Base-by-base conservation (phyloP, 345 rosid genomes). In the Arabidopsis arenosa region DNA sequence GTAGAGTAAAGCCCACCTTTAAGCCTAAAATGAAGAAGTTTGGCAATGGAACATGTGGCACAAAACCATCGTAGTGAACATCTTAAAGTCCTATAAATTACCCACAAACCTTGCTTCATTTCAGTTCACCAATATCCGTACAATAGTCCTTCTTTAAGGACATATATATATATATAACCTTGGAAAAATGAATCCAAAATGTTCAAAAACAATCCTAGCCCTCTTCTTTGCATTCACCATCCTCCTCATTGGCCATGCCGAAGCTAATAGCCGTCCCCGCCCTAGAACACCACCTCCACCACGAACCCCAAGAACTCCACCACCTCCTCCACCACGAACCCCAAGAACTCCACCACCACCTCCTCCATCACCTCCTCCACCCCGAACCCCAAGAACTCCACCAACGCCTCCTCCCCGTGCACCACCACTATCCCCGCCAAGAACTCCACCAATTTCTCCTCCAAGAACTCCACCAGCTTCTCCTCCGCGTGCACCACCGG, bases 21-120 rank as follows among this genome's bases (percentile, higher is more conserved):
- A 64, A 43, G 56, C 64, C 54, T 43, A 68, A 14, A 47, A 64
- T 73, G 54, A 41, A 17, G 36, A 73, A 54, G 71, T 43, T 69
- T 56, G 43, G 63, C 74, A 69, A 41, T 43, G 41, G 54, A 41
- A 55, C 13, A 30, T 3, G 28, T 58, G 58, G 11, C 47, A 71
- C 58, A 47, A 8, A 73, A 17, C 32, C 52, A 37, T 48, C 60
- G 5, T 8, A 26, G 49, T 26, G 40, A 40, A 54, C 12, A 33
- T 54, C 60, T 54, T 21, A 5, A 63, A 73, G 3, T 6, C 59
- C 36, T 75, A 75, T 75, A 66, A 48, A 66, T 44, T 54, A 48
- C 35, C 10, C 10, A 21, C 47, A 52, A 52, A 3, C 23, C 13
- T 43, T 21, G 32, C 45, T 73, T 28, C 55, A 18, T 4, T 41